A percentile compares a stretch with the other conserved stretches of the same genome.
Evolutionary conservation across 345 rosid genomes (phyloP).

Genomic region (Salix purpurea): DNA sequence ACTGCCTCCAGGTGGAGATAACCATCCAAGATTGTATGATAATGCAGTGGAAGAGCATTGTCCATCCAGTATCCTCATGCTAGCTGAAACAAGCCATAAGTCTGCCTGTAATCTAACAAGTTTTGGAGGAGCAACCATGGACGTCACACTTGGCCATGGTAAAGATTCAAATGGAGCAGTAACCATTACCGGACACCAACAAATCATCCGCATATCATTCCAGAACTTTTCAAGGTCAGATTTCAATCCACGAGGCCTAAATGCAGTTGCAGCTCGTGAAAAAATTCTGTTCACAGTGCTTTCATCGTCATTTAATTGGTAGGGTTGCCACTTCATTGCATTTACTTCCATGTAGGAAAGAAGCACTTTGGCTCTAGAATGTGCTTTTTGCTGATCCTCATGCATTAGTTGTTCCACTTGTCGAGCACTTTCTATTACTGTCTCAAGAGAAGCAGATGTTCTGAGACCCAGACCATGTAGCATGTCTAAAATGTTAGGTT

Average conservation of each 20-base stretch:
- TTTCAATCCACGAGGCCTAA: slow-evolving; percentile 69
- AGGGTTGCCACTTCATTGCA: slow-evolving; percentile 83
- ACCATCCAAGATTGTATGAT: slow-evolving; percentile 87
- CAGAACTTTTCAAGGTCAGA: slow-evolving; percentile 79
- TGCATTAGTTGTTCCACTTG: slow-evolving; percentile 66
- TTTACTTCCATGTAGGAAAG: slow-evolving; percentile 84
- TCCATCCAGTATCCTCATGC: slow-evolving; percentile 92
- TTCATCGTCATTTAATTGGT: slow-evolving; percentile 57
- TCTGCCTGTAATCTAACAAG: slow-evolving; percentile 76
- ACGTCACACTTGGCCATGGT: slow-evolving; percentile 87
- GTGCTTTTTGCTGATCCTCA: slow-evolving; percentile 66
- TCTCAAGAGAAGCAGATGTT: slow-evolving; percentile 74
- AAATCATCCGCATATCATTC: slow-evolving; percentile 76
- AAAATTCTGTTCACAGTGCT: slow-evolving; percentile 63
- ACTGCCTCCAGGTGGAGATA: slow-evolving; percentile 85
- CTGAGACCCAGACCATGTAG: slow-evolving; percentile 82
- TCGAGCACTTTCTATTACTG: slow-evolving; percentile 74
- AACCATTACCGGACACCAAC: slow-evolving; percentile 95
- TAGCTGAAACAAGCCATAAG: slow-evolving; percentile 90
- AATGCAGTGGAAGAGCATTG: slow-evolving; percentile 90
- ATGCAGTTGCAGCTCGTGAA: slow-evolving; percentile 83
- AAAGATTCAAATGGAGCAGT: slow-evolving; percentile 71
- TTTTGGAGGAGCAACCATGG: slow-evolving; percentile 91
- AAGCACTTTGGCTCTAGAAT: slow-evolving; percentile 70
- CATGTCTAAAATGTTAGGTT: slow-evolving; percentile 68